Conservation (phyloP, 2,329 filamentous ascomycete species). For the Elsinoe ampelina region DNA sequence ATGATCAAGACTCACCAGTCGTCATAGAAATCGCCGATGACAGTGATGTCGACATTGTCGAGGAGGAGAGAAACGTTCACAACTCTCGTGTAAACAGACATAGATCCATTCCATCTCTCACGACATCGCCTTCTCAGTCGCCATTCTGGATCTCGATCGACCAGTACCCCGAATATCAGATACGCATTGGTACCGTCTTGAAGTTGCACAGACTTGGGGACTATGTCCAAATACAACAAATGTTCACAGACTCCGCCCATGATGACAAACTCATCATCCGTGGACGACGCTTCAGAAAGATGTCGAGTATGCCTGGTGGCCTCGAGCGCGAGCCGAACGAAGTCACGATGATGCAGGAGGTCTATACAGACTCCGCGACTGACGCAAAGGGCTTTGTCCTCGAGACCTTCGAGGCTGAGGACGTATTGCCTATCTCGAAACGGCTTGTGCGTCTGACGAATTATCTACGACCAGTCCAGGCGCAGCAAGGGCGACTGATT, state of each 20-base stretch:
- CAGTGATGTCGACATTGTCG: not conserved
- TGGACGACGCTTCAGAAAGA: not conserved
- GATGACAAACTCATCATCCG: not conserved
- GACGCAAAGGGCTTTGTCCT: not conserved
- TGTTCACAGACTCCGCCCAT: not conserved
- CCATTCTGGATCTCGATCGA: slow-evolving; percentile 4
- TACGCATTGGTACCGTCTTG: not conserved
- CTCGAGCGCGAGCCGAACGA: not conserved
- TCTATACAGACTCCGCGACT: not conserved
- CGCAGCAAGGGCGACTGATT: not conserved
- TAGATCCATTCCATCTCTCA: not conserved
- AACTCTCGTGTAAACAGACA: not conserved
- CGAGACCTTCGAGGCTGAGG: not conserved
- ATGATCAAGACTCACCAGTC: not conserved
- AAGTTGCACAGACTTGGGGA: not conserved
- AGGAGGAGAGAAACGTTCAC: not conserved
- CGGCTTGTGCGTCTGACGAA: not conserved
- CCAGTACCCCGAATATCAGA: not conserved
- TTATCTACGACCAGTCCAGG: not conserved
- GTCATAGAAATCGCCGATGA: not conserved
- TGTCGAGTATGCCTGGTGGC: not conserved
- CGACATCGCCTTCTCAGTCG: not conserved
- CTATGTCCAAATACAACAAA: not conserved
- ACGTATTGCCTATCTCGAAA: not conserved
- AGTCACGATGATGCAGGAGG: slow-evolving; percentile 2